A percentile compares a stretch with the other conserved stretches of the same genome.
Conservation (phyloP, 163 green algal genomes). For the Volvox carteri region DNA sequence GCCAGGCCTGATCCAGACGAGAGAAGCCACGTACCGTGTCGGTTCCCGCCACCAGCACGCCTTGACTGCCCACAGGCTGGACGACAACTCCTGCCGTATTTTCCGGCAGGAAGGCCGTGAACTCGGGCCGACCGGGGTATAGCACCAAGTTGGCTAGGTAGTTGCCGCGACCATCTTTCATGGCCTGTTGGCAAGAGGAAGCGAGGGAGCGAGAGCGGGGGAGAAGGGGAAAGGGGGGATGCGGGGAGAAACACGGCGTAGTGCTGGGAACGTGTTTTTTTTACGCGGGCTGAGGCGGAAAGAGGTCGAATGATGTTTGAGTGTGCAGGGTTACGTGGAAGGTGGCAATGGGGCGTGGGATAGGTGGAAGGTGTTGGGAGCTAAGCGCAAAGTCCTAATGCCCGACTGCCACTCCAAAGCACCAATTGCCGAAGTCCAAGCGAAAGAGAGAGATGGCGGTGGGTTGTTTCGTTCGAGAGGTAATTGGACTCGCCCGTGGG, state of each 20-base stretch:
- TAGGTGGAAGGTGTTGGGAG: too few relatives aligned
- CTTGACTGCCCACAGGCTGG: slow-evolving; percentile 80
- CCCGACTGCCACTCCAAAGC: too few relatives aligned
- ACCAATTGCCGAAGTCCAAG: too few relatives aligned
- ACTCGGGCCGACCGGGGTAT: slow-evolving; percentile 88
- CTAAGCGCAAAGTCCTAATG: too few relatives aligned
- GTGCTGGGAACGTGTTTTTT: too few relatives aligned
- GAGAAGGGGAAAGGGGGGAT: background rate
- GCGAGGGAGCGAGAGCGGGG: background rate
- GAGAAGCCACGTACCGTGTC: slow-evolving; percentile 84
- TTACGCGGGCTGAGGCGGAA: too few relatives aligned
- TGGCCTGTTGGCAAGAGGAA: slow-evolving; percentile 54
- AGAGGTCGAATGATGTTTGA: too few relatives aligned
- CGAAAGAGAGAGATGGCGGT: too few relatives aligned
- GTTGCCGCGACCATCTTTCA: slow-evolving; percentile 77
- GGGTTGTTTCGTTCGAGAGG: too few relatives aligned
- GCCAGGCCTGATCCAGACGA: slow-evolving; percentile 83
- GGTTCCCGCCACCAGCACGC: slow-evolving; percentile 82
- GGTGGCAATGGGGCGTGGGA: too few relatives aligned
- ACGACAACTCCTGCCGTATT: slow-evolving; percentile 81
- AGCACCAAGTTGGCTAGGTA: slow-evolving; percentile 91
- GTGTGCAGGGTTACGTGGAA: too few relatives aligned
- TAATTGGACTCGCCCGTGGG: too few relatives aligned
- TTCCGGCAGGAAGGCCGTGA: slow-evolving; percentile 83
- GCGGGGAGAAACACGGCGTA: background rate